phyloP scores from a whole-genome alignment of 2,329 filamentous ascomycete species.

The Colletotrichum lupini region DNA sequence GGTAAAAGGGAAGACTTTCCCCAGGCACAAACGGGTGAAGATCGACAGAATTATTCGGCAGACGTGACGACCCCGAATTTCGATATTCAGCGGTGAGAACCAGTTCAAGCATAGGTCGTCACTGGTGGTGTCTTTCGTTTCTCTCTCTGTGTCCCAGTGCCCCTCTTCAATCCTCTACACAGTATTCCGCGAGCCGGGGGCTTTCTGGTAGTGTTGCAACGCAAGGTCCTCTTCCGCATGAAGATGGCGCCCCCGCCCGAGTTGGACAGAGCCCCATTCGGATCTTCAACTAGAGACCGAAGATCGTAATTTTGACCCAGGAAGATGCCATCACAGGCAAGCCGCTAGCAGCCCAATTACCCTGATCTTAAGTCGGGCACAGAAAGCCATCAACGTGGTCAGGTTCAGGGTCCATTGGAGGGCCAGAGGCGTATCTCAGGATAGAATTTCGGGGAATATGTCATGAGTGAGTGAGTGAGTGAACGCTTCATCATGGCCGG shows the following conservation, averaged over 20 bases:
- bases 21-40: background rate
- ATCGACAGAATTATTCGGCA: constrained; percentile 7
- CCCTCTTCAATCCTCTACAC: background rate
- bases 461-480: constrained; percentile 18
- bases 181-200: background rate
- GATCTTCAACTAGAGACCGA: constrained; percentile 33
- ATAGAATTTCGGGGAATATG: constrained; percentile 29
- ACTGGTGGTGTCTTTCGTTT: constrained; percentile 7
- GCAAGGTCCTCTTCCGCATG: constrained; percentile 26
- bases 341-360: constrained; percentile 27
- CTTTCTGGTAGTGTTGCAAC: constrained; percentile 7
- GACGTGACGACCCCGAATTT: constrained; percentile 11
- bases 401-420: constrained; percentile 26
- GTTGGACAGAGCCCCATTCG: constrained; percentile 23
- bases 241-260: constrained; percentile 10
- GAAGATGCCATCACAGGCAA: constrained; percentile 29
- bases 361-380: constrained; percentile 14
- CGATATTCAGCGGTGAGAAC: constrained; percentile 21
- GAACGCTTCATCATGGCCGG: constrained; percentile 2
- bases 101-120: constrained; percentile 9
- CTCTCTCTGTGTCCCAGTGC: background rate
- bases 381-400: constrained; percentile 19
- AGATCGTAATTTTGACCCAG: constrained; percentile 33
- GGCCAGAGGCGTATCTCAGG: constrained; percentile 1
- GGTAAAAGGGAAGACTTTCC: background rate